A percentile compares a stretch with the other conserved stretches of the same genome.
Conservation (phyloP, 148 eudicot species). For the Chenopodium berlandieri region DNA sequence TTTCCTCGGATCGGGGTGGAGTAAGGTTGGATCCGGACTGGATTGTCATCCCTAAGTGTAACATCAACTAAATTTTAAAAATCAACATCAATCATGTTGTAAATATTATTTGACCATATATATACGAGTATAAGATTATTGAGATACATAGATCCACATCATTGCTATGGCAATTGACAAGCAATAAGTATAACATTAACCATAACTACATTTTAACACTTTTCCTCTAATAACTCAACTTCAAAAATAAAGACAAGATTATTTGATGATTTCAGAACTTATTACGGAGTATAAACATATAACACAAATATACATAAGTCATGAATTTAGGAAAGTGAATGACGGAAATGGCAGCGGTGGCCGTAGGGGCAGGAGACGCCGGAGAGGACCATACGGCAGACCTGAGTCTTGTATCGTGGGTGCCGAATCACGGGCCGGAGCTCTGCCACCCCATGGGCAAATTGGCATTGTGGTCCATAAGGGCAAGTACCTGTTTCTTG, state of each 20-base stretch:
- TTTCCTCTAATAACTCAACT: neutral
- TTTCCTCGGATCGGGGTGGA: no score
- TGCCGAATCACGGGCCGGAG: conserved; percentile 70
- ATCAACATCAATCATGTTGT: neutral
- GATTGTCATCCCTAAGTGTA: no score
- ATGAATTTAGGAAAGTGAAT: conserved; percentile 29
- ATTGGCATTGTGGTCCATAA: conserved; percentile 49
- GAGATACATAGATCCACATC: conserved; percentile 10
- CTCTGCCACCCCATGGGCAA: conserved; percentile 64
- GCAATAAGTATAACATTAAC: conserved; percentile 7
- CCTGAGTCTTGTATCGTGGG: conserved; percentile 68
- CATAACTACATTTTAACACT: conserved; percentile 3
- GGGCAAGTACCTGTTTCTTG: conserved; percentile 56
- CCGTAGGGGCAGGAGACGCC: conserved; percentile 62
- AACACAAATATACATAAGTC: neutral
- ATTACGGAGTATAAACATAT: conserved; percentile 2
- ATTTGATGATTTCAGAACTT: neutral
- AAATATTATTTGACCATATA: neutral
- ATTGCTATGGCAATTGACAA: neutral
- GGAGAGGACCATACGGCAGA: conserved; percentile 61
- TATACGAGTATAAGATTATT: conserved; percentile 1
- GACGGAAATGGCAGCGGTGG: conserved; percentile 80
- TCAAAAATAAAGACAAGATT: neutral
- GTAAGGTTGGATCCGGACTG: no score
- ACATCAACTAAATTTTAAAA: no score